Conservation (phyloP, 1,139 yeast genomes). For the Scheffersomyces lignicola region DNA sequence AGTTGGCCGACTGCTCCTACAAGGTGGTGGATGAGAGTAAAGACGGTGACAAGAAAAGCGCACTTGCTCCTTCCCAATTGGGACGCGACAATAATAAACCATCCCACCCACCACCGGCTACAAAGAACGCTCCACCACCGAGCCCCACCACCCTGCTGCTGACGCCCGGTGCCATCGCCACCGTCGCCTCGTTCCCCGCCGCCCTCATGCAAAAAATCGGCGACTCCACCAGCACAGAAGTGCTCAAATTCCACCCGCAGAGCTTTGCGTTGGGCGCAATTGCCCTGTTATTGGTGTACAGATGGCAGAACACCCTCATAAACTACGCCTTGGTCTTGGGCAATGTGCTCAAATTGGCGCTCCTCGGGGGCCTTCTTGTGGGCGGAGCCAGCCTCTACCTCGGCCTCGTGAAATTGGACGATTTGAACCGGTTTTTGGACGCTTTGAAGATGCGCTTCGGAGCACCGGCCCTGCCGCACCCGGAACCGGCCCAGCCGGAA, state of each 20-base stretch:
- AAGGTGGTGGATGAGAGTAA: constrained; percentile 14
- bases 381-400: constrained; percentile 1
- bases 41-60: neutral
- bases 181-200: neutral
- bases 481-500: constrained; percentile 2
- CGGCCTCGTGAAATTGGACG: neutral
- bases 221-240: neutral
- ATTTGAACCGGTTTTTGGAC: neutral
- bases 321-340: neutral
- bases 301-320: neutral
- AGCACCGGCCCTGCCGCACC: constrained; percentile 3
- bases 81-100: constrained; percentile 9
- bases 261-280: constrained; percentile 1
- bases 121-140: neutral
- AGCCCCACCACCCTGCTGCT: neutral
- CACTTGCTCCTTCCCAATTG: neutral
- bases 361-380: neutral
- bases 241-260: constrained; percentile 3
- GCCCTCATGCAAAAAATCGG: neutral
- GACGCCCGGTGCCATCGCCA: neutral
- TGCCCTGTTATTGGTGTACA: neutral
- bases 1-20: constrained; percentile 27
- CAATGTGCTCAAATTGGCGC: neutral
- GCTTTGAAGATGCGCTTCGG: too few species aligned
- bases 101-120: neutral